phyloP scores from a whole-genome alignment of 331 rosid genomes.

The Quercus lobata region DNA sequence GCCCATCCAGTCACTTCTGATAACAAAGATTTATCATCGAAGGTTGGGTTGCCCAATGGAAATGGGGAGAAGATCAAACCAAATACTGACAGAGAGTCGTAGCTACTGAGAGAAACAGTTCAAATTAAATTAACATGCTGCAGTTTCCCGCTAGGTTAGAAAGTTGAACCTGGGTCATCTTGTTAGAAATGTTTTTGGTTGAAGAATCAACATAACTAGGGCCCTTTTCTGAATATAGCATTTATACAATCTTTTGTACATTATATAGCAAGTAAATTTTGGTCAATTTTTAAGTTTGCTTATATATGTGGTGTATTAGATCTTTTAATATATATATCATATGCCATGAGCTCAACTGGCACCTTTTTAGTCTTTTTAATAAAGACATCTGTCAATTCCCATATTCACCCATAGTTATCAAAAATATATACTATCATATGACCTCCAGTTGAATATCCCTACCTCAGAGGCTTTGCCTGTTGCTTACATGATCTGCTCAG shows the following conservation, averaged over 20 bases:
- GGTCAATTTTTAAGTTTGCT: neutral
- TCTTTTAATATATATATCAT: neutral
- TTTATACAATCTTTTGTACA: neutral
- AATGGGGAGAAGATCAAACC: constrained; percentile 21
- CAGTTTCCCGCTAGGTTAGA: constrained; percentile 14
- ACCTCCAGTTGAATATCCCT: too few relatives aligned
- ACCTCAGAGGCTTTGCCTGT: too few relatives aligned
- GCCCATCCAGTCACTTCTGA: constrained; percentile 22
- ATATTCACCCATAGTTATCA: too few relatives aligned
- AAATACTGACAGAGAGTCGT: neutral
- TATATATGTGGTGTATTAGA: neutral
- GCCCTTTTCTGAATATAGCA: neutral
- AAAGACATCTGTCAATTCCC: too few relatives aligned
- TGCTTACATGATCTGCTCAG: too few relatives aligned
- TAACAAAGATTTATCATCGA: constrained; percentile 28
- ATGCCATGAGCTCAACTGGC: neutral
- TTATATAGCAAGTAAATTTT: neutral
- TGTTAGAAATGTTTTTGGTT: constrained; percentile 6
- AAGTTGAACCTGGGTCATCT: constrained; percentile 5
- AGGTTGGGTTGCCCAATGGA: constrained; percentile 18
- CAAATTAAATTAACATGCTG: constrained; percentile 3
- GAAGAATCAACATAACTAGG: neutral
- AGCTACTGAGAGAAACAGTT: constrained; percentile 10
- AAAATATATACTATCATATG: too few relatives aligned
- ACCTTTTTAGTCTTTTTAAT: neutral